phyloP scores from a whole-genome alignment of 805 yeast genomes.

The Komagataella ulmi region DNA sequence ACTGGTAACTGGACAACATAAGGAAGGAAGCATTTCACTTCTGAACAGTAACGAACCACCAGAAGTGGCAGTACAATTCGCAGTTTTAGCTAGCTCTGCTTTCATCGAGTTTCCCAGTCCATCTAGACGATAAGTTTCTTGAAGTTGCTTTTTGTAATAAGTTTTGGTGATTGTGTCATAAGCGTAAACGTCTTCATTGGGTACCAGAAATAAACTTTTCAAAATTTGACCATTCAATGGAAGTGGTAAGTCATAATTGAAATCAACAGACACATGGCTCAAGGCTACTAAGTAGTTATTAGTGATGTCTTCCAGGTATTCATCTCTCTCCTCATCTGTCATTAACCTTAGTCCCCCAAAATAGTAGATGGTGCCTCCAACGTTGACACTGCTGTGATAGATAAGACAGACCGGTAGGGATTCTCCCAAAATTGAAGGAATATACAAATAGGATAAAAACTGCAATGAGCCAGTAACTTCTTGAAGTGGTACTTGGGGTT shows the following conservation, averaged over 20 bases:
- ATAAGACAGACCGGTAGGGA: not conserved
- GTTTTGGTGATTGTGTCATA: slow-evolving; percentile 26
- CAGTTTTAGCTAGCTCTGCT: not conserved
- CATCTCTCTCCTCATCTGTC: slow-evolving; percentile 11
- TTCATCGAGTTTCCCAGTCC: not conserved
- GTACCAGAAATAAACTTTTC: slow-evolving; percentile 25
- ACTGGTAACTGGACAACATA: not conserved
- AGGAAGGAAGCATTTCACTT: not conserved
- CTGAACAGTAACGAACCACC: not conserved
- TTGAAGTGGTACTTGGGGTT: not conserved
- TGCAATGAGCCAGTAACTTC: not conserved
- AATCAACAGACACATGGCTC: slow-evolving; percentile 14
- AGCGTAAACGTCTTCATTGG: slow-evolving; percentile 22
- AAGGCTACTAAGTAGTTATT: slow-evolving; percentile 18
- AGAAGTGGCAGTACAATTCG: not conserved
- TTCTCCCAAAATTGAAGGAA: not conserved
- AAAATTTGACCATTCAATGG: slow-evolving; percentile 29
- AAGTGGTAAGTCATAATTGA: slow-evolving; percentile 26
- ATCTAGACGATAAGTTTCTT: not conserved
- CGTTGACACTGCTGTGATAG: slow-evolving; percentile 7
- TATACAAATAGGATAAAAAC: not conserved
- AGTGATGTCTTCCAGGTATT: slow-evolving; percentile 12
- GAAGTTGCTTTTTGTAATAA: slow-evolving; percentile 6
- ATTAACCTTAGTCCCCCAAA: slow-evolving; percentile 29
- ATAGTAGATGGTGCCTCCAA: slow-evolving; percentile 17